A percentile compares a stretch with the other conserved stretches of the same genome.
Evolutionary conservation across 1,139 yeast genomes (phyloP).

Genomic region (Petasospora rhodanensis): DNA sequence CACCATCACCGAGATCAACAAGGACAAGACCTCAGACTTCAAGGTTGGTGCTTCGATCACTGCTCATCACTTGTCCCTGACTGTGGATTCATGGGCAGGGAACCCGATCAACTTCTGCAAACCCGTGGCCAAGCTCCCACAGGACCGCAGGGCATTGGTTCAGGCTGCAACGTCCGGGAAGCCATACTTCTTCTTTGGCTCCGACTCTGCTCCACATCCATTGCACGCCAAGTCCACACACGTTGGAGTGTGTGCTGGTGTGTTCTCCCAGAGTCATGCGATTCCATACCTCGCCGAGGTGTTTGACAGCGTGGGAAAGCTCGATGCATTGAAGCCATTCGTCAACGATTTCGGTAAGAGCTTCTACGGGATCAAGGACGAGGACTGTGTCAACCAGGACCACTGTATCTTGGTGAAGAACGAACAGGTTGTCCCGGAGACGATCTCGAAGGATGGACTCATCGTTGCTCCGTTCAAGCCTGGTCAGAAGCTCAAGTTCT

Average conservation of each 20-base stretch:
- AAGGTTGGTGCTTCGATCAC: constrained; percentile 90
- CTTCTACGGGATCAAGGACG: constrained; percentile 58
- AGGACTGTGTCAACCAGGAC: constrained; percentile 40
- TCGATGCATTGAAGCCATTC: constrained; percentile 66
- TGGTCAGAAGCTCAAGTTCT: constrained; percentile 70
- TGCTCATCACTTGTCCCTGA: constrained; percentile 86
- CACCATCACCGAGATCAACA: constrained; percentile 66
- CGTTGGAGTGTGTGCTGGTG: constrained; percentile 94
- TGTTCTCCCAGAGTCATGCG: constrained; percentile 83
- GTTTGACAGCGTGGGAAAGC: constrained; percentile 61
- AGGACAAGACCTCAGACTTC: constrained; percentile 40
- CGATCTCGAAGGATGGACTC: constrained; percentile 41
- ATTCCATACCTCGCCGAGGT: constrained; percentile 82
- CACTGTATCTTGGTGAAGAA: constrained; percentile 49
- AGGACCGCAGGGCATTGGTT: constrained; percentile 73
- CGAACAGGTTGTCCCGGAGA: constrained; percentile 53
- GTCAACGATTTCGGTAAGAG: constrained; percentile 68
- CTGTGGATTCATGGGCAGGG: constrained; percentile 96
- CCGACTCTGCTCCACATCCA: constrained; percentile 98
- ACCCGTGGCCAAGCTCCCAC: constrained; percentile 94
- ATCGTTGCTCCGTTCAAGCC: constrained; percentile 88
- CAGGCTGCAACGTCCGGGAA: constrained; percentile 89
- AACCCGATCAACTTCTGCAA: constrained; percentile 92
- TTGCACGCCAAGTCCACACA: constrained; percentile 69
- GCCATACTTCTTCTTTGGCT: constrained; percentile 92